A percentile compares a stretch with the other conserved stretches of the same genome.
phyloP scores from a whole-genome alignment of 192 early-diverging fungal genomes.

The Coemansia sp. region DNA sequence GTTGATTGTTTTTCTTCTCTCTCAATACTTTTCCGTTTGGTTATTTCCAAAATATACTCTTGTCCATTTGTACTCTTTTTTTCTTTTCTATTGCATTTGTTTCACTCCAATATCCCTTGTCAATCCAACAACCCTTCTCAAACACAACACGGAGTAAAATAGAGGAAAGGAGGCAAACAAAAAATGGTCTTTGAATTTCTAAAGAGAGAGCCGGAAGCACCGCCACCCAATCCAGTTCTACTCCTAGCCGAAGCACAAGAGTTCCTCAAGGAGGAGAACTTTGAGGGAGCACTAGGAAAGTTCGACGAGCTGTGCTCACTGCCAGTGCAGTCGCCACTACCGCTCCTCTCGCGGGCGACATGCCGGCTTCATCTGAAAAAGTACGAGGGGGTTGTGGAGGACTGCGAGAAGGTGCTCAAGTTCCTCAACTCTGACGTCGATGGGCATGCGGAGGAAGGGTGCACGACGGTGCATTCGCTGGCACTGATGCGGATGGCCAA shows the following conservation, averaged over 20 bases:
- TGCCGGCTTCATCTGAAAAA: conserved; percentile 51
- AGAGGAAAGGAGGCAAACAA: neutral
- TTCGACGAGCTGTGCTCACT: conserved; percentile 56
- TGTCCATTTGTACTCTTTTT: conserved; percentile 3
- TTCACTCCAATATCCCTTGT: neutral
- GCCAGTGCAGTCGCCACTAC: conserved; percentile 52
- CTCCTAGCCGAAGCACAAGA: conserved; percentile 52
- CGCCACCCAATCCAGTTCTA: conserved; percentile 35
- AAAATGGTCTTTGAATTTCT: conserved; percentile 39
- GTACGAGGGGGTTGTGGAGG: conserved; percentile 47
- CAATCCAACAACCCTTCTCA: neutral
- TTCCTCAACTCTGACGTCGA: conserved; percentile 52
- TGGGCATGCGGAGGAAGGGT: conserved; percentile 46
- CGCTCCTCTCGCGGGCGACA: conserved; percentile 50
- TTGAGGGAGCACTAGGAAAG: conserved; percentile 47
- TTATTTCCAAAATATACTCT: neutral
- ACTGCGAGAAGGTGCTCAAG: conserved; percentile 52
- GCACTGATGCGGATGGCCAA: conserved; percentile 58
- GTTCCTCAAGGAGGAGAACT: conserved; percentile 45
- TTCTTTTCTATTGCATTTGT: neutral
- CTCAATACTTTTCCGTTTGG: neutral
- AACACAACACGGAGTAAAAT: neutral
- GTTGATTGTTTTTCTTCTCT: neutral
- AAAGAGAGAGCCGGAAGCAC: conserved; percentile 39
- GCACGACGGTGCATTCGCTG: conserved; percentile 55